phyloP scores from a whole-genome alignment of 306 rosid species.

The Vigna mungo region DNA sequence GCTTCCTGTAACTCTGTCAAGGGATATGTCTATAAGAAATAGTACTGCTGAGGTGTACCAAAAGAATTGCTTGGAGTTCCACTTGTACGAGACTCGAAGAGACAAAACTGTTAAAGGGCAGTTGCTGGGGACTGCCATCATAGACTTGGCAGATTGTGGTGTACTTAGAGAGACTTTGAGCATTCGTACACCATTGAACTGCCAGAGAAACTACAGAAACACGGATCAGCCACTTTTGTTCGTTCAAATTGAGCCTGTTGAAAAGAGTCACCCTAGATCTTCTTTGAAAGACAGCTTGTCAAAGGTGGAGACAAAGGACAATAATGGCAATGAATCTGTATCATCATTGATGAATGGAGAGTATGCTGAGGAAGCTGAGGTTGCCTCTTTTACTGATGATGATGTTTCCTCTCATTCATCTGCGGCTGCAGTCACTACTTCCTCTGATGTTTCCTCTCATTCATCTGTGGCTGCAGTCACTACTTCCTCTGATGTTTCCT shows the following conservation, averaged over 20 bases:
- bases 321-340: constrained; percentile 65
- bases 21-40: constrained; percentile 74
- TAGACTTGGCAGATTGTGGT: constrained; percentile 92
- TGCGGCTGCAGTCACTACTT: constrained; percentile 49
- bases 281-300: constrained; percentile 58
- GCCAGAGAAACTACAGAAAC: constrained; percentile 85
- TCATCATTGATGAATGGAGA: constrained; percentile 74
- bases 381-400: constrained; percentile 80
- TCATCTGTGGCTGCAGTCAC: constrained; percentile 66
- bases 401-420: constrained; percentile 96
- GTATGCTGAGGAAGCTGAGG: constrained; percentile 79
- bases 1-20: constrained; percentile 70
- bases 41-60: constrained; percentile 69
- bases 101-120: constrained; percentile 86
- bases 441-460: constrained; percentile 76
- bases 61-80: constrained; percentile 82
- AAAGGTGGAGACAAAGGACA: constrained; percentile 57
- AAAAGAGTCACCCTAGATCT: constrained; percentile 56
- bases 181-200: constrained; percentile 66
- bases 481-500: constrained; percentile 70
- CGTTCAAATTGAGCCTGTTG: constrained; percentile 72
- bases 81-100: constrained; percentile 84
- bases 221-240: constrained; percentile 75
- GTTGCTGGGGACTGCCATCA: constrained; percentile 74
- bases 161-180: constrained; percentile 64